These are phyloP conservation scores for Penstemon barbatus DNA, from an alignment of 257 asterid genomes.

Conservation along the genomic window DNA sequence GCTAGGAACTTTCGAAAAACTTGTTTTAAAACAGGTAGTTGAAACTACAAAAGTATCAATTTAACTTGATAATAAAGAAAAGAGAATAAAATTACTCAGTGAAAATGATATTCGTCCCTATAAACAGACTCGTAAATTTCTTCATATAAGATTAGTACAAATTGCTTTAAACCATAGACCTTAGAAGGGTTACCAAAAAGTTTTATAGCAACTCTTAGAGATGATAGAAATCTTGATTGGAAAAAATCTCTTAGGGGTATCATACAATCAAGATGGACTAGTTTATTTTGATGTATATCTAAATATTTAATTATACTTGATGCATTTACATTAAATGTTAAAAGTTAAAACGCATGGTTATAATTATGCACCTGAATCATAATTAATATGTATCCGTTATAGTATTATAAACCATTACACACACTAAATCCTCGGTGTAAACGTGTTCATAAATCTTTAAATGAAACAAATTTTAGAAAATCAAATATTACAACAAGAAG, in stretches of 20 bases:
- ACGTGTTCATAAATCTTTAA: too few species aligned
- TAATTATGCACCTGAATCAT: too few species aligned
- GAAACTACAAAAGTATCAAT: too few species aligned
- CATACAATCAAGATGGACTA: neutral
- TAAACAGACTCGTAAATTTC: neutral
- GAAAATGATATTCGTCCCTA: neutral
- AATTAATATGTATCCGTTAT: too few species aligned
- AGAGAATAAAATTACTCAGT: neutral
- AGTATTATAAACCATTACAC: too few species aligned
- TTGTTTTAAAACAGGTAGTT: neutral
- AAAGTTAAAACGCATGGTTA: too few species aligned
- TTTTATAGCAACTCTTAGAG: constrained; percentile 17
- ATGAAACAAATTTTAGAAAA: too few species aligned
- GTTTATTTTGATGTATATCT: too few species aligned
- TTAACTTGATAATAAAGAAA: neutral
- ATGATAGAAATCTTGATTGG: constrained; percentile 21
- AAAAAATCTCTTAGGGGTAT: constrained; percentile 4
- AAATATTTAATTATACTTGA: too few species aligned
- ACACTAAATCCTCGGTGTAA: too few species aligned
- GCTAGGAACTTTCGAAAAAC: neutral
- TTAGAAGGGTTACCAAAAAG: constrained; percentile 17
- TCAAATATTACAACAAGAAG: too few species aligned
- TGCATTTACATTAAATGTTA: too few species aligned
- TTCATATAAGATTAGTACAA: neutral
- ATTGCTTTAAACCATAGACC: constrained; percentile 15